Evolutionary conservation across 73 alveolate genomes (phyloP), one percentile per base, ranked within the genome.

Genomic region (Symbiodinium natans): DNA sequence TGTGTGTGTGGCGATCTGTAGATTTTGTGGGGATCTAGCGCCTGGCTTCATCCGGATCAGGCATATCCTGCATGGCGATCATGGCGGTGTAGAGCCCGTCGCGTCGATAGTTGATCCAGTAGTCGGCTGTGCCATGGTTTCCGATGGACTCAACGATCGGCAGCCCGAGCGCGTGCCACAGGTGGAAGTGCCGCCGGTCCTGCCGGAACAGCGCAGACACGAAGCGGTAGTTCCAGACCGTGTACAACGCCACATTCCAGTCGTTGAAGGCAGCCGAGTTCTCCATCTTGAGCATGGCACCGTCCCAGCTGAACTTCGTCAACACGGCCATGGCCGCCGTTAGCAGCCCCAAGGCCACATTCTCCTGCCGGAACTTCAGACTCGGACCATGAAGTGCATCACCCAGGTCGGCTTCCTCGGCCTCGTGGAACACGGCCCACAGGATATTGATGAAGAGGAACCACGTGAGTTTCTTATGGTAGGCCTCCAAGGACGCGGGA

Each of bases 291-390:
- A 82, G 40, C 19, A 38, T 40, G 52, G 15, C 36, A 19, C 89
- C 89, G 36, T 82, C 89, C 89, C 89, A 82, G 46, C 89, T 82
- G 89, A 82, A 82, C 31, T 82, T 63, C 13, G 63, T 29, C 68
- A 82, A 36, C 31, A 82, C 89, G 13, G 89, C 56, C 27, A 82
- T 39, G 59, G 89, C 89, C 10, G 89, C 36, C 68, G 40, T 63
- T 9, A 82, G 36, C 17, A 82, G 89, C 8, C 89, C 89, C 59
- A 82, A 15, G 15, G 89, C 89, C 89, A 82, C 89, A 39, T 82
- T 82, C 80, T 48, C 63, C 63, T 48, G 63, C 8, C 23, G 17
- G 23, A 17, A 48, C 63, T 48, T 48, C 23, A 17, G 63, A 17
- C 63, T 48, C 63, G 17, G 23, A 48, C 23, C 8, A 10, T 48